Conservation (phyloP, 306 rosid species). For the Albizia julibrissin region DNA sequence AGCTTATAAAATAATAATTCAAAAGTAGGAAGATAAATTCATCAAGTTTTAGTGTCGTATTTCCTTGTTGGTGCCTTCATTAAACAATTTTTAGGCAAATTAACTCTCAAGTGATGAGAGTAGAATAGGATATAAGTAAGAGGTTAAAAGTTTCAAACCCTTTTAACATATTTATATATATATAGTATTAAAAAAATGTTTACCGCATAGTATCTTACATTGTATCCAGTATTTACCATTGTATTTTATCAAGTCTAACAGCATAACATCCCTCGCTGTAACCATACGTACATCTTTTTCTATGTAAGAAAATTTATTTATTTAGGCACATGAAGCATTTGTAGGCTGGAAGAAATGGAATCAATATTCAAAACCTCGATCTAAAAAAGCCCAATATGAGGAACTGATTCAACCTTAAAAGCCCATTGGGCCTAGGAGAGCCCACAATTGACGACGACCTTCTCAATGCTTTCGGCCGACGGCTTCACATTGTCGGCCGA, state of each 20-base stretch:
- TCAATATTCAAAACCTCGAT: not conserved
- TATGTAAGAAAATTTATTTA: not conserved
- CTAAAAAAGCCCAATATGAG: constrained; percentile 8
- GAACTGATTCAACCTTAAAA: not conserved
- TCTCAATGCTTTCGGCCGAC: not conserved
- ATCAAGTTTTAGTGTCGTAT: not conserved
- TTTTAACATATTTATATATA: too few relatives aligned
- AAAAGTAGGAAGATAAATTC: too few relatives aligned
- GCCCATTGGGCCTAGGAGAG: constrained; percentile 5
- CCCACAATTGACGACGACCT: not conserved
- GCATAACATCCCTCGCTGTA: not conserved
- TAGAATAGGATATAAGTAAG: not conserved
- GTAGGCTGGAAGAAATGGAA: not conserved
- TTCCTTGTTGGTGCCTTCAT: not conserved
- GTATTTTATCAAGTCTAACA: not conserved
- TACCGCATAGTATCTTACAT: too few relatives aligned
- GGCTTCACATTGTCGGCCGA: not conserved
- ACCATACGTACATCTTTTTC: not conserved
- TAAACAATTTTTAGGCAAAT: not conserved
- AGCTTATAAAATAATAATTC: not conserved
- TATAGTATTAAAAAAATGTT: too few relatives aligned
- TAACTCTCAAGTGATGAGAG: not conserved
- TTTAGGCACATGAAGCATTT: not conserved
- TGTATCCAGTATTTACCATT: too few relatives aligned
- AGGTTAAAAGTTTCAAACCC: not conserved